A percentile compares a stretch with the other conserved stretches of the same genome.
phyloP scores from a whole-genome alignment of 179 eudicot genomes.

The Drosera spatulata region DNA sequence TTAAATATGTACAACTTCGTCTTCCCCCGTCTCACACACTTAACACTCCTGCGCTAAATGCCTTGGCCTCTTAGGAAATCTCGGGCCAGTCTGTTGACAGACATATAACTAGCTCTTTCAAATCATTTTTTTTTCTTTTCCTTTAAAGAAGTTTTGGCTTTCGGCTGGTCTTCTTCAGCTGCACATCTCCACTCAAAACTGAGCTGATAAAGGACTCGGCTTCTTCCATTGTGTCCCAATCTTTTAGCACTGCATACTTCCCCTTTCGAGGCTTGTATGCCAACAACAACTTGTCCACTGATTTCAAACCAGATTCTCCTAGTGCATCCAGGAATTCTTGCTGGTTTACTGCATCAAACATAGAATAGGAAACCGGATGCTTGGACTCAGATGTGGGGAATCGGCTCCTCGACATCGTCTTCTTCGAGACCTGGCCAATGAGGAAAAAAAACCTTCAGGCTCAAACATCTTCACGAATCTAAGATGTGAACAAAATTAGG shows the following conservation, averaged over 20 bases:
- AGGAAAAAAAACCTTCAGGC: background rate
- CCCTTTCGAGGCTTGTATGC: conserved; percentile 85
- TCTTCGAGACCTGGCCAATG: conserved; percentile 60
- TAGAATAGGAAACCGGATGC: conserved; percentile 54
- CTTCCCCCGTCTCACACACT: too few species aligned
- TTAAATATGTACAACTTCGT: too few species aligned
- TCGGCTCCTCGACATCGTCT: conserved; percentile 49
- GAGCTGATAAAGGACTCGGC: conserved; percentile 64
- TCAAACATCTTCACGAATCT: background rate
- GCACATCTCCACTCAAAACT: conserved; percentile 79
- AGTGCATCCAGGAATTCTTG: conserved; percentile 51
- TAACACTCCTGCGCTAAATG: too few species aligned
- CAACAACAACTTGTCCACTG: conserved; percentile 41
- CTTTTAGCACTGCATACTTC: conserved; percentile 47
- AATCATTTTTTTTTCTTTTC: background rate
- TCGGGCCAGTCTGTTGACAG: too few species aligned
- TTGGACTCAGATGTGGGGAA: conserved; percentile 25
- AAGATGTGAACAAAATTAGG: background rate
- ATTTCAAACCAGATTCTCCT: conserved; percentile 54
- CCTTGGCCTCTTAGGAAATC: too few species aligned
- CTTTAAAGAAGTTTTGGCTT: conserved; percentile 39
- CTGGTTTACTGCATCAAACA: conserved; percentile 68
- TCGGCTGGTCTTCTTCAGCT: conserved; percentile 48
- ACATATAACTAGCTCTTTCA: too few species aligned
- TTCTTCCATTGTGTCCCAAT: conserved; percentile 44